Percentiles rank a stretch among this genome's conserved stretches.
Conservation (phyloP, 129 eudicot genomes). For the Tanacetum coccineum region DNA sequence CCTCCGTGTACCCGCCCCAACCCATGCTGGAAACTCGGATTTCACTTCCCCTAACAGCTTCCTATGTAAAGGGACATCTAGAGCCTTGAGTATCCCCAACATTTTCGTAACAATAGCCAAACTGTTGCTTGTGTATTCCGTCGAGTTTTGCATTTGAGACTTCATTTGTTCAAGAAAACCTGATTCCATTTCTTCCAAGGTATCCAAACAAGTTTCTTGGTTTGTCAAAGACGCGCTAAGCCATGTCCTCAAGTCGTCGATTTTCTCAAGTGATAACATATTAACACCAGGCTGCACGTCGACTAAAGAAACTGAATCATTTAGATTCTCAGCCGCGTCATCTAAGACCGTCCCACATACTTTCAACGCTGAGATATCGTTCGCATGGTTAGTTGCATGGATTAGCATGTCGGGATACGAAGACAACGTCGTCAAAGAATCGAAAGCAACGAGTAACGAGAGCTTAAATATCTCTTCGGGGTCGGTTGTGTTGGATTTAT, state of each 20-base stretch:
- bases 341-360: constrained; percentile 48
- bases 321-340: constrained; percentile 48
- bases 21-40: constrained; percentile 46
- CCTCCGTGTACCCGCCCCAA: constrained; percentile 40
- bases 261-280: constrained; percentile 1
- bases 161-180: constrained; percentile 27
- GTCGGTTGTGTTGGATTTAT: constrained; percentile 36
- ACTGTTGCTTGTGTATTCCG: constrained; percentile 64
- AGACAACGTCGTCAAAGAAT: constrained; percentile 30
- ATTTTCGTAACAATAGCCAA: constrained; percentile 59
- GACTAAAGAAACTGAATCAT: constrained; percentile 41
- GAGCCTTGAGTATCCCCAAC: constrained; percentile 25
- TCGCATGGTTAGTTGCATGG: neutral
- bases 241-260: constrained; percentile 62
- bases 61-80: constrained; percentile 50
- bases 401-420: constrained; percentile 21
- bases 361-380: constrained; percentile 32
- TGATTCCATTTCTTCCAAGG: constrained; percentile 51
- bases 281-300: constrained; percentile 25
- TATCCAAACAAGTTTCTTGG: constrained; percentile 73
- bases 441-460: constrained; percentile 39
- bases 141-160: constrained; percentile 42
- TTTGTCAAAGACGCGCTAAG: constrained; percentile 64
- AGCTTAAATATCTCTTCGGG: constrained; percentile 53
- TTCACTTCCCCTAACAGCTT: constrained; percentile 33